These are phyloP conservation scores for Calycina marina DNA, from an alignment of 2,329 filamentous ascomycete genomes.

Conservation along the genomic window DNA sequence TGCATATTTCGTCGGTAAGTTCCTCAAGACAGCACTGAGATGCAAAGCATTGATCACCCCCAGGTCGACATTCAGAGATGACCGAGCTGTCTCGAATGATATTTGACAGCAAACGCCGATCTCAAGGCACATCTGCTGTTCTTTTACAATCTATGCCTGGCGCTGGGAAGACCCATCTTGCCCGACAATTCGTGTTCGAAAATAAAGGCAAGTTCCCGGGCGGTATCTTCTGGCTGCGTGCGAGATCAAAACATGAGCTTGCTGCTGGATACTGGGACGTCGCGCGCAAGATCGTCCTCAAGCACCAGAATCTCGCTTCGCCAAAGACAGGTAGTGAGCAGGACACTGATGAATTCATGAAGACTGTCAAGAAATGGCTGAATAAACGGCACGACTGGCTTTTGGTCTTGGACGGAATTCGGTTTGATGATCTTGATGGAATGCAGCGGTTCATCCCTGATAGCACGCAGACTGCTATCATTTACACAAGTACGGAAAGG, in stretches of 20 bases:
- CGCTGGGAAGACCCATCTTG: conserved; percentile 54
- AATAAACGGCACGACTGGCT: conserved; percentile 48
- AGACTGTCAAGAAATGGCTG: conserved; percentile 46
- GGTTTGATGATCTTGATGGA: conserved; percentile 40
- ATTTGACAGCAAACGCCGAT: conserved; percentile 38
- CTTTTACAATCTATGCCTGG: conserved; percentile 50
- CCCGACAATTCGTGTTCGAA: conserved; percentile 49
- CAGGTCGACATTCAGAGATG: conserved; percentile 41
- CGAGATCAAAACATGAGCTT: conserved; percentile 42
- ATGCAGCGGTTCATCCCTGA: conserved; percentile 50
- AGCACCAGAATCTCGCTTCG: conserved; percentile 12
- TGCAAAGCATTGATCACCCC: background rate
- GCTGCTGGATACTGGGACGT: conserved; percentile 52
- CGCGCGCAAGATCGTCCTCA: conserved; percentile 38
- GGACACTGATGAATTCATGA: conserved; percentile 34
- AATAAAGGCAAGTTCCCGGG: conserved; percentile 45
- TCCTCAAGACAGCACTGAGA: background rate
- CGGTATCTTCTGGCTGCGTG: conserved; percentile 56
- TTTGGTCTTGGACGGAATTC: conserved; percentile 51
- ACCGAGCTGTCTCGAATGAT: conserved; percentile 43
- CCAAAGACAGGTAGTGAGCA: conserved; percentile 20
- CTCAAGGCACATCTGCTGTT: conserved; percentile 45
- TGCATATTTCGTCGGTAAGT: conserved; percentile 38
- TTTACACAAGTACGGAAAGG: conserved; percentile 53
- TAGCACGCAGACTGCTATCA: conserved; percentile 44